Conservation (phyloP, 176 grass and related monocot species). For the Musa itinerans region DNA sequence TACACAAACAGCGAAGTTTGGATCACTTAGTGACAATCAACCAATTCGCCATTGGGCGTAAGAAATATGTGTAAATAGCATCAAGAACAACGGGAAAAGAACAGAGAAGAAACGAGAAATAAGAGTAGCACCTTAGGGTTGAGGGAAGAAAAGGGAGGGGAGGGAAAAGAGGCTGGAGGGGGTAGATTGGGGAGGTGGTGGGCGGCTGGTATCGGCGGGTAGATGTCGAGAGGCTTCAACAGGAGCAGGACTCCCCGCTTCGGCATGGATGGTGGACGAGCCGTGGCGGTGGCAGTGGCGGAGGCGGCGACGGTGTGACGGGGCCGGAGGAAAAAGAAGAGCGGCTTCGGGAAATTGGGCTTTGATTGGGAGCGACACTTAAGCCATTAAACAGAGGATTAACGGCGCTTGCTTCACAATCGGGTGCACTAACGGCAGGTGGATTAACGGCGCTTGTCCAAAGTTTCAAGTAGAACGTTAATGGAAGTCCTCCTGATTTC, state of each 20-base stretch:
- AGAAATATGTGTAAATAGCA: not conserved
- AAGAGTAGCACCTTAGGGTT: constrained; percentile 41
- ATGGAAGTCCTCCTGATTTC: too few species aligned
- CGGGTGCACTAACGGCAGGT: too few species aligned
- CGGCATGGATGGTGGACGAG: constrained; percentile 29
- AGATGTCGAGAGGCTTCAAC: constrained; percentile 65
- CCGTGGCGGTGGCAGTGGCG: not conserved
- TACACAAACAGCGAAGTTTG: too few species aligned
- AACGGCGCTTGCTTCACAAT: too few species aligned
- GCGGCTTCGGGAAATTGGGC: too few species aligned
- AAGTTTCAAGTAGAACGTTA: too few species aligned
- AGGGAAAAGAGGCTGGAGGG: not conserved
- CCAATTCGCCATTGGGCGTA: not conserved
- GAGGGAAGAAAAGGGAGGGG: constrained; percentile 10
- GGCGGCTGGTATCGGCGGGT: constrained; percentile 28
- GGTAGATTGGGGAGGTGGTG: not conserved
- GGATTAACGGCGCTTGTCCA: too few species aligned
- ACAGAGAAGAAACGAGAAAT: not conserved
- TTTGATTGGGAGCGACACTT: too few species aligned
- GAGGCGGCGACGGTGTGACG: too few species aligned
- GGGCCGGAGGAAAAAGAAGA: too few species aligned
- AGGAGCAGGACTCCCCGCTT: constrained; percentile 57
- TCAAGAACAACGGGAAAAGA: not conserved
- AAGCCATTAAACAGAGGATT: too few species aligned
- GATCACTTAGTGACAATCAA: not conserved